Conservation (phyloP, 805 yeast genomes). For the Brettanomyces anomalus region DNA sequence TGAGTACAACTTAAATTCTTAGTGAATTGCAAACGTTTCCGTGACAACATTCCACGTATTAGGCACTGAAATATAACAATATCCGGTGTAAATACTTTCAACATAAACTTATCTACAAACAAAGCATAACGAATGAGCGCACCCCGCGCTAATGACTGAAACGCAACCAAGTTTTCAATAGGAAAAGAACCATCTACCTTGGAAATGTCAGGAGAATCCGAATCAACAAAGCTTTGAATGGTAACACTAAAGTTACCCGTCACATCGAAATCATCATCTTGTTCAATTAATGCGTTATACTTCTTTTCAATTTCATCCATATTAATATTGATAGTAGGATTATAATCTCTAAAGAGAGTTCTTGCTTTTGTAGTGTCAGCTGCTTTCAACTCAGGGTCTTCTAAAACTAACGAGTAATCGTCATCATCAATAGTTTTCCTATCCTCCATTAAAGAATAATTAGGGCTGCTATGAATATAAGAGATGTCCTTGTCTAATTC, state of each 20-base stretch:
- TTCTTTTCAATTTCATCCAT: constrained; percentile 24
- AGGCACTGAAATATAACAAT: constrained; percentile 40
- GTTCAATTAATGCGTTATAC: constrained; percentile 13
- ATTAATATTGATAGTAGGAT: constrained; percentile 10
- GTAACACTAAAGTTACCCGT: neutral
- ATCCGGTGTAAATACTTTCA: constrained; percentile 47
- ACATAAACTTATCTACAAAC: constrained; percentile 54
- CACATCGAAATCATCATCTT: constrained; percentile 8
- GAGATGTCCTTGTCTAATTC: neutral
- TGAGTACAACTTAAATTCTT: neutral
- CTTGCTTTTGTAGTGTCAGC: constrained; percentile 15
- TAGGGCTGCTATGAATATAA: neutral
- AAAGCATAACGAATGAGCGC: constrained; percentile 53
- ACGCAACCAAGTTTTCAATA: constrained; percentile 17
- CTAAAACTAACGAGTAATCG: neutral
- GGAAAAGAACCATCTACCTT: neutral
- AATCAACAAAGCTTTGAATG: neutral
- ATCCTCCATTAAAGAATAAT: neutral
- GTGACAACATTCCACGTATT: constrained; percentile 35
- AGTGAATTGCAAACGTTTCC: neutral
- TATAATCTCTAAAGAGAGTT: constrained; percentile 13
- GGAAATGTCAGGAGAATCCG: neutral
- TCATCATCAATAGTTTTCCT: neutral
- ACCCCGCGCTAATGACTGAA: constrained; percentile 70
- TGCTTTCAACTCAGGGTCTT: neutral